Conservation (phyloP, 371 early-diverging fungal species). For the Mucor velutinosus region DNA sequence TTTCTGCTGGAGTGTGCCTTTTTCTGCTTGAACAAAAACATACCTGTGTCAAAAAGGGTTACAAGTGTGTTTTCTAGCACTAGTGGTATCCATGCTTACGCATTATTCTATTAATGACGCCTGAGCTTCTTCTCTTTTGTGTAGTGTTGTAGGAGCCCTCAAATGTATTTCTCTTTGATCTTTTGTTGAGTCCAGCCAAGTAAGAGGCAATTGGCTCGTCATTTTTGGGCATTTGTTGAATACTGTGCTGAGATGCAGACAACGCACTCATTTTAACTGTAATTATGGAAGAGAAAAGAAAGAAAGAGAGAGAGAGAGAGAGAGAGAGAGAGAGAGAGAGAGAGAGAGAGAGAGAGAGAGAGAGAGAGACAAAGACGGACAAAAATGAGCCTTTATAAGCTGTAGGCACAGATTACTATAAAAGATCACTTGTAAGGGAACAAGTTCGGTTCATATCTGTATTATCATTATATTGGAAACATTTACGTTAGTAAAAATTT, state of each 20-base stretch:
- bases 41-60: not conserved
- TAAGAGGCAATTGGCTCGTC: slow-evolving; percentile 21
- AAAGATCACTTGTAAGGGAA: not conserved
- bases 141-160: not conserved
- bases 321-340: too few relatives aligned
- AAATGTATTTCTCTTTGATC: not conserved
- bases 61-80: not conserved
- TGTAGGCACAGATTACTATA: not conserved
- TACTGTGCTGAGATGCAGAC: slow-evolving; percentile 2
- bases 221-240: not conserved
- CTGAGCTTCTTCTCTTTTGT: slow-evolving; percentile 9
- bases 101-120: slow-evolving; percentile 7
- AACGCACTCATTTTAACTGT: slow-evolving; percentile 5
- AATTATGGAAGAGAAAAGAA: not conserved
- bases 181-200: slow-evolving; percentile 6
- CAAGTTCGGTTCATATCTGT: slow-evolving; percentile 11
- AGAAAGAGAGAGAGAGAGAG: not conserved
- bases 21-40: slow-evolving; percentile 1
- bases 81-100: not conserved
- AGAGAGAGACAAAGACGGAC: not conserved
- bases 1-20: not conserved
- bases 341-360: not conserved
- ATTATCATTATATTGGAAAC: not conserved
- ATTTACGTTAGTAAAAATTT: slow-evolving; percentile 5
- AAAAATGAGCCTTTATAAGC: not conserved